Base-by-base conservation (phyloP, 2,329 filamentous ascomycete genomes). In the Verticillium klebahnii region DNA sequence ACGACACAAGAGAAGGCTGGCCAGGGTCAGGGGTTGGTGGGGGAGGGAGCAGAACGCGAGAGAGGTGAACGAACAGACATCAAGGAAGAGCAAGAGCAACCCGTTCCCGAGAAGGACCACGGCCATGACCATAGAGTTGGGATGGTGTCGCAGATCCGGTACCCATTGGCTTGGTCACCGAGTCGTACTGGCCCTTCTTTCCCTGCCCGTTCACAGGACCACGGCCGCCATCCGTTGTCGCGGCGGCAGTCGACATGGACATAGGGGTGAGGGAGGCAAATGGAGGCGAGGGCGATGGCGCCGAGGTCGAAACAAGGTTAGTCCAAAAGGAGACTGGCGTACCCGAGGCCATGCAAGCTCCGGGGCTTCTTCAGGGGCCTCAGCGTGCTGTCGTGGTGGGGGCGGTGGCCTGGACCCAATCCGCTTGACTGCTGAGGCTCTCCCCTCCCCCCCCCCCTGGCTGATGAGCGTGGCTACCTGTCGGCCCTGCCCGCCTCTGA, bases 1-100 rank as follows among this genome's bases (percentile, higher is more conserved):
- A 55, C 36, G 37, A 54, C 37, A 50, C 58, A 37, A 29, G 19
- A n/a, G 57, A 56, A 55, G 57, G 55, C 56, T 52, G 57, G 45
- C 19, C n/a, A 50, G 45, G 45, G 19, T 50, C 45, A 50, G 45
- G 45, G 45, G 45, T 50, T 50, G 39, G 7, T 23, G 45, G 45
- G 6, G 19, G 19, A 25, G 7, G 9, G 45, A 50, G 39, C 34
- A 23, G 39, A 23, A 17, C 7, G 37, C 37, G 37, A 39, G 37
- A 17, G 39, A 17, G 39, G 39, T n/a, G 39, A 45, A 45, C 39
- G 39, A 45, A 45, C 39, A 45, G 39, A 45, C 39, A n/a, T 45
- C 39, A n/a, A 50, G 19, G 9, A 50, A 15, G 37, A 40, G 15
- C 37, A 50, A 50, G 45, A 50, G 45, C 19, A 50, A 50, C 45